Evolutionary conservation across 495 filamentous ascomycete species (phyloP), one percentile per base, ranked within the genome.

Genomic region (Poronia punctata): DNA sequence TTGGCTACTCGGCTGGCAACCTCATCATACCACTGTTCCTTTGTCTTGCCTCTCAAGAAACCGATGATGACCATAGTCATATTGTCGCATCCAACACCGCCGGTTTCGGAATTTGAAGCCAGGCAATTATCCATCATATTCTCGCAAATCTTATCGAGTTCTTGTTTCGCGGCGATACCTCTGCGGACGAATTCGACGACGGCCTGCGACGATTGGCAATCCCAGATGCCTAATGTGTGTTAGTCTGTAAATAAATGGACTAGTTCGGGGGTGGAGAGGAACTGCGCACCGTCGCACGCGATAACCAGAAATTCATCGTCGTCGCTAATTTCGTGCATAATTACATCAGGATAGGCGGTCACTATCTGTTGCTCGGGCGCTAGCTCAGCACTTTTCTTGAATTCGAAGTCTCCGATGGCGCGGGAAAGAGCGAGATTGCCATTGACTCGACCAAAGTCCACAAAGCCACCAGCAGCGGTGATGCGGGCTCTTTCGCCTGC

Each of bases 111-210:
- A 72, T 92, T 96, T 36, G 88, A 88, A 20, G 92, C 86, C 39
- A 97, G 75, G 60, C 92, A 98, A 66, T 97, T 98, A 70, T 97
- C 89, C 92, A 98, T 98, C 88, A 98, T 93, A 70, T 98, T 98
- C 70, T 98, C 92, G 65, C 88, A 95, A 54, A 98, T 96, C 54
- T 82, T 80, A 34, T 85, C 77, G 14, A 98, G 76, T 21, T 89
- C 82, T 66, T 98, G 92, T 70, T 94, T 92, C 14, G 88, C 89
- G 15, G 86, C 87, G 59, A 98, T 94, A 25, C 92, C 93, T 49
- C 93, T 79, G 54, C 92, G 78, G 48, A 97, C 93, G 57, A 97
- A 98, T 56, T 98, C 92, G 40, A 97, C 75, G 12, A 97, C 93
- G 18, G 88, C 84, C 67, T 98, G 92, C 34, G 93, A 97, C 40